Conservation (phyloP, 1,284 basidiomycete genomes). For the Tetrapyrgos nigripes region DNA sequence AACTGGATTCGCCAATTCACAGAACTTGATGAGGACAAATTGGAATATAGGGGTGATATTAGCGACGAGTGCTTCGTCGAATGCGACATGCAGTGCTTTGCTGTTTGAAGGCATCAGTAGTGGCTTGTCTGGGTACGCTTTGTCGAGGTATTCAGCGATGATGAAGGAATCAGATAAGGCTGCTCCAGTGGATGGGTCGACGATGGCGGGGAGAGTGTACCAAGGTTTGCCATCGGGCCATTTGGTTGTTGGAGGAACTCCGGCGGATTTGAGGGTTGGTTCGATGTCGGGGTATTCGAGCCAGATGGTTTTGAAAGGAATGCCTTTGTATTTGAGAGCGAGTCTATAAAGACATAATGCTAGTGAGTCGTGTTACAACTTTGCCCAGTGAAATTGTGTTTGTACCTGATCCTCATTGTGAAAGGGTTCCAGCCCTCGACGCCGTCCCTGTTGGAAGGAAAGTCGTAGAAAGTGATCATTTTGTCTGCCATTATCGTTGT, state of each 20-base stretch:
- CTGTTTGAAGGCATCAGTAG: constrained; percentile 33
- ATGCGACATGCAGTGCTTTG: constrained; percentile 27
- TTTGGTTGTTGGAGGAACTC: constrained; percentile 23
- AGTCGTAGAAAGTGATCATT: too few relatives aligned
- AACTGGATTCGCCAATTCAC: constrained; percentile 7
- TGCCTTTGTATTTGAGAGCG: constrained; percentile 44
- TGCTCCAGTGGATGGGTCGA: constrained; percentile 32
- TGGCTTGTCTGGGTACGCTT: constrained; percentile 23
- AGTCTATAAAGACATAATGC: constrained; percentile 37
- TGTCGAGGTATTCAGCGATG: constrained; percentile 45
- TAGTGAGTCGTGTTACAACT: too few relatives aligned
- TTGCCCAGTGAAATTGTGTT: too few relatives aligned
- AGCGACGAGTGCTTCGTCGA: constrained; percentile 23
- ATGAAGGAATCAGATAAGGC: constrained; percentile 39
- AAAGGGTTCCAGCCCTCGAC: too few relatives aligned
- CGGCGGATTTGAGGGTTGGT: constrained; percentile 32
- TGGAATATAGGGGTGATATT: constrained; percentile 17
- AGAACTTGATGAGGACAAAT: constrained; percentile 32
- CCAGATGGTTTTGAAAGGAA: constrained; percentile 46
- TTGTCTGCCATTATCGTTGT: too few relatives aligned
- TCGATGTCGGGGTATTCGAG: constrained; percentile 45
- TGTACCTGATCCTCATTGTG: too few relatives aligned
- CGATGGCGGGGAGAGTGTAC: constrained; percentile 46
- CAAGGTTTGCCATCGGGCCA: constrained; percentile 29
- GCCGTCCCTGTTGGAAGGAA: too few relatives aligned